These are phyloP conservation scores for Aspergillus sp. DNA, from an alignment of 2,329 filamentous ascomycete species.

Conservation along the genomic window DNA sequence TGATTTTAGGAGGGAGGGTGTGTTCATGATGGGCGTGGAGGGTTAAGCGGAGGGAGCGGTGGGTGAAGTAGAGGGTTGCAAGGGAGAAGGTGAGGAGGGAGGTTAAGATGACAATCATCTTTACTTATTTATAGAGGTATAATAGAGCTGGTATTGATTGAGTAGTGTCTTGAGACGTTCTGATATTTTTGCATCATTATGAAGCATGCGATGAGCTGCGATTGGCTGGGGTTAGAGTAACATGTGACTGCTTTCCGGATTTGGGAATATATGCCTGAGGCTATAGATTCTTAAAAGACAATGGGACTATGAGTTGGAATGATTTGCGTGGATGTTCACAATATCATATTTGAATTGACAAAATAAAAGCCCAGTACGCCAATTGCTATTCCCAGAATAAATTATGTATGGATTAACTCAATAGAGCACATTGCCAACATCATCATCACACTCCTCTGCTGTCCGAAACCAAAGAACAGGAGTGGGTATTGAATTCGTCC, in stretches of 20 bases:
- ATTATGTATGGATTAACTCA: neutral
- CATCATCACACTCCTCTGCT: neutral
- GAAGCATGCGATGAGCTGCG: neutral
- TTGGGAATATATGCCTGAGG: neutral
- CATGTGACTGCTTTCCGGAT: neutral
- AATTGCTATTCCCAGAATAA: neutral
- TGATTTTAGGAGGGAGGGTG: conserved; percentile 9
- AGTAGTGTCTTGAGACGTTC: neutral
- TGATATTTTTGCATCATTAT: neutral
- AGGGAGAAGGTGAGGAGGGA: conserved; percentile 8
- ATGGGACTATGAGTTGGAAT: too few relatives aligned
- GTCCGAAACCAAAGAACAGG: neutral
- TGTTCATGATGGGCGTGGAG: conserved; percentile 8
- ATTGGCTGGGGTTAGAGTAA: neutral
- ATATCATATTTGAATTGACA: too few relatives aligned
- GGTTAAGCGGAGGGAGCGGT: conserved; percentile 20
- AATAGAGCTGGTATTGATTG: neutral
- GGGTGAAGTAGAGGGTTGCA: conserved; percentile 17
- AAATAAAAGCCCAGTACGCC: neutral
- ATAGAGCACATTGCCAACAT: neutral
- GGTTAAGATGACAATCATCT: neutral
- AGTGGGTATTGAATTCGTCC: neutral
- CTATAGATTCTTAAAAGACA: too few relatives aligned
- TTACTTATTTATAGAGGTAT: neutral
- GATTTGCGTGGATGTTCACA: too few relatives aligned